Evolutionary conservation across 306 rosid genomes (phyloP).

Genomic region (Lithocarpus polystachyus): DNA sequence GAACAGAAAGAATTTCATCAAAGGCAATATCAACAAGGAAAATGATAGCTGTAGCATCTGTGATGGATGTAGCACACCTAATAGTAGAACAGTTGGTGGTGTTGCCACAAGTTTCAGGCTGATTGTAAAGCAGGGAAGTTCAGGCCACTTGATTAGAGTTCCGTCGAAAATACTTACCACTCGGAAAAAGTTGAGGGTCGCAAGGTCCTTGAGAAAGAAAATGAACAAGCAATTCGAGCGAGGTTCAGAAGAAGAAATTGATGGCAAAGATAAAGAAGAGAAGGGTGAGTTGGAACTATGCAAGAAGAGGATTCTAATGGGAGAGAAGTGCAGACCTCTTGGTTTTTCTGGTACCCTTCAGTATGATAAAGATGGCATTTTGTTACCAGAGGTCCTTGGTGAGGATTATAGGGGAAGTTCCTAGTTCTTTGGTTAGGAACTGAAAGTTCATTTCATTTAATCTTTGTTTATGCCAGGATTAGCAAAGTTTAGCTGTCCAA

Average conservation of each 20-base stretch:
- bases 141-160: conserved; percentile 19
- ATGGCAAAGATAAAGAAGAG: background rate
- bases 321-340: conserved; percentile 62
- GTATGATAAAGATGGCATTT: conserved; percentile 32
- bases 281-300: conserved; percentile 28
- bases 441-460: too few relatives aligned
- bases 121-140: conserved; percentile 21
- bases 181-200: background rate
- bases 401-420: background rate
- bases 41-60: conserved; percentile 2
- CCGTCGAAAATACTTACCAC: conserved; percentile 9
- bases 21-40: background rate
- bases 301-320: conserved; percentile 74
- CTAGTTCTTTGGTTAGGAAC: background rate
- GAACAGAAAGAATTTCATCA: background rate
- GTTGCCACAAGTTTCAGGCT: background rate
- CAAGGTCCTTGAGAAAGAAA: conserved; percentile 21
- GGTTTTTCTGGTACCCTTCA: conserved; percentile 37
- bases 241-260: background rate
- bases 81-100: background rate
- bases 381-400: conserved; percentile 31
- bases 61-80: background rate
- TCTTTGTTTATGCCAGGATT: too few relatives aligned
- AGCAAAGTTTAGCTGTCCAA: too few relatives aligned
- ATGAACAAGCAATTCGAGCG: background rate